Base-by-base conservation (phyloP, 495 filamentous ascomycete species). In the Amorphotheca resinae region DNA sequence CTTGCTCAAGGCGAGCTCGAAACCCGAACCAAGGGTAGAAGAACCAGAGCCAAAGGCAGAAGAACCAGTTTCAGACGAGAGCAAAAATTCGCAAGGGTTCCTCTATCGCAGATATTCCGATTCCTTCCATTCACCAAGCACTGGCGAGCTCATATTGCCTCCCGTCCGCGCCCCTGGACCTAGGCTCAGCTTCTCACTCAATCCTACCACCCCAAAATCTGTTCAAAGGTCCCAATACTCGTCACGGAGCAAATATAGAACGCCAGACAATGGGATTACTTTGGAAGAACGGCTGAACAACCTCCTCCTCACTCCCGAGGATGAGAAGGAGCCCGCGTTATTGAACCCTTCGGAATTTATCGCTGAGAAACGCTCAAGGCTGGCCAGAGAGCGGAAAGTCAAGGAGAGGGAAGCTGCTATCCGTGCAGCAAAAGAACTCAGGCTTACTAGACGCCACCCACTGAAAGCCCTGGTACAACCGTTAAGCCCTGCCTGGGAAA, bases 401-500 rank as follows among this genome's bases (percentile, higher is more conserved):
- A 30, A 26, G 18, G 42, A 50, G 23, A 37, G 22, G 23, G 31
- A 41, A 30, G 43, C 42, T 3, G 42, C 41, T 17, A 9, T 44
- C 9, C 22, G 16, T n/a, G 48, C 45, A 14, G 45, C 41, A 17
- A 52, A 44, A 30, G 42, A 45, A 17, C 41, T 14, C 11, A 34
- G 49, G 15, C 36, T 55, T 12, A 45, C 33, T 18, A 51, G 58
- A 31, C 54, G 52, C 9, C 22, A 40, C n/a, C 61, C 62, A 1
- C 22, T 23, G 2, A 42, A 46, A 22, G 31, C 45, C 1, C 38
- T 62, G 20, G 56, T 80, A 16, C 58, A 65, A 2, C 59, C 60
- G 4, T 54, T 80, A 12, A 51, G 61, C 2, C n/a, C 35, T 0
- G 52, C 61, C 23, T 77, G 73, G 73, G 54, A 68, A 21, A 39